Percentiles rank a stretch among this genome's conserved stretches.
Conservation (phyloP, 257 asterid species). For the Ajuga chamaepitys region DNA sequence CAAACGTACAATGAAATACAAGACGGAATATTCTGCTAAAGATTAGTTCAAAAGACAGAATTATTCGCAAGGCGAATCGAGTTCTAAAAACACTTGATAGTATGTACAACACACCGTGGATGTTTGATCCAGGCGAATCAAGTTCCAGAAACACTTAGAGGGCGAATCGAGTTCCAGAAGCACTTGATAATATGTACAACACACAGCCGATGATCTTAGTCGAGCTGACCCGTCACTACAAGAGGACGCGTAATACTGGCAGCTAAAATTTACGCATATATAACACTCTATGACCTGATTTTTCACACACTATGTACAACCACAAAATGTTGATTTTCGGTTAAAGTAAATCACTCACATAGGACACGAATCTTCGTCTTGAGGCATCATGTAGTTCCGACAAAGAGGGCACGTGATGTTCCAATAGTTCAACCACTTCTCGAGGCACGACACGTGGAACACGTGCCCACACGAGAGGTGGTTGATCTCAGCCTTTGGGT, state of each 20-base stretch:
- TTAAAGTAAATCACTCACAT: constrained; percentile 40
- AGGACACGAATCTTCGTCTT: constrained; percentile 65
- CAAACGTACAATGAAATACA: too few relatives aligned
- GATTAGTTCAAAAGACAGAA: too few relatives aligned
- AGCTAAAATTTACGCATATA: constrained; percentile 24
- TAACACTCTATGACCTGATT: constrained; percentile 3
- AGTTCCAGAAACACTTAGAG: too few relatives aligned
- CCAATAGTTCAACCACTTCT: constrained; percentile 83
- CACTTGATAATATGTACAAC: constrained; percentile 26
- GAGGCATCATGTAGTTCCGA: constrained; percentile 65
- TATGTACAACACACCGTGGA: too few relatives aligned
- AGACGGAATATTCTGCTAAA: too few relatives aligned
- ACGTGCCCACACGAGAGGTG: constrained; percentile 73
- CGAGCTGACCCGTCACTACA: constrained; percentile 66
- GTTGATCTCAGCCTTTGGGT: constrained; percentile 61
- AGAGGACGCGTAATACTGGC: constrained; percentile 57
- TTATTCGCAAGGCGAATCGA: too few relatives aligned
- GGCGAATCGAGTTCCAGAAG: constrained; percentile 13
- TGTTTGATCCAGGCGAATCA: too few relatives aligned
- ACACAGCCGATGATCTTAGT: constrained; percentile 13
- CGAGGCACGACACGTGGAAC: constrained; percentile 70
- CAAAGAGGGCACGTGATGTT: constrained; percentile 88
- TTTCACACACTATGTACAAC: constrained; percentile 38
- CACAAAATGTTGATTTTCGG: not conserved
- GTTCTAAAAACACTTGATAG: too few relatives aligned